Base-by-base conservation (phyloP, 208 protist genomes). In the Leishmania tropica region DNA sequence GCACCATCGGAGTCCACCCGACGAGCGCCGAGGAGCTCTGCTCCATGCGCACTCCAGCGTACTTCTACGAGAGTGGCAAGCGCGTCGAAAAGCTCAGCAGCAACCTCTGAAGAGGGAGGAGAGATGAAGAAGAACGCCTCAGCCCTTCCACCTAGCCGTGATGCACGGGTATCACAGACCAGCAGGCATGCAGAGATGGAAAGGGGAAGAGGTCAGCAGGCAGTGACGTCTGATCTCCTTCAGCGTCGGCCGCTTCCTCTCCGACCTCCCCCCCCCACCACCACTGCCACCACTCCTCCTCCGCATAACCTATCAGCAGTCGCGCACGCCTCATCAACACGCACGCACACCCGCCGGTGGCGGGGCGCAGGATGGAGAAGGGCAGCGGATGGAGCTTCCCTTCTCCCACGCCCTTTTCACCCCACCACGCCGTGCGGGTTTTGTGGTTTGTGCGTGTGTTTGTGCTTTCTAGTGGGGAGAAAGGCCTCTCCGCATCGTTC, bases 1-100 rank as follows among this genome's bases (percentile, higher is more conserved):
- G 84, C 79, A 97, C 96, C 47, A 98, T 99, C 70, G 98, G 98
- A 80, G 98, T 99, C 45, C 99, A 99, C 83, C 99, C 99, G 24
- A 99, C 98, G 37, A 93, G 87, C 71, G 97, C 98, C 19, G 98
- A 99, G 86, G 96, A 98, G 87, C 90, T 99, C 68, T 96, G 91
- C 77, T 98, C 95, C 11, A 93, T 99, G 91, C 87, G 91, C 40
- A 96, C 90, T 2, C 93, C 95, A 0, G 83, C 93, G 4, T 95
- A 98, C 87, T 96, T 87, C 83, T 96, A 95, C 80, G 88, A 94
- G 51, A 91, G 93, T 37, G 92, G 92, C 5, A 79, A 88, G 75
- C 92, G 91, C 45, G 83, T 89, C 28, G 92, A 98, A 75, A 94
- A 91, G 83, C 76, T 96, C 3, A 85, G 91, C 54, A 88, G 89